Percentiles rank a stretch among this genome's conserved stretches.
Evolutionary conservation across 2,329 filamentous ascomycete species (phyloP).

Genomic region (Mycosphaerelloides madeirae): DNA sequence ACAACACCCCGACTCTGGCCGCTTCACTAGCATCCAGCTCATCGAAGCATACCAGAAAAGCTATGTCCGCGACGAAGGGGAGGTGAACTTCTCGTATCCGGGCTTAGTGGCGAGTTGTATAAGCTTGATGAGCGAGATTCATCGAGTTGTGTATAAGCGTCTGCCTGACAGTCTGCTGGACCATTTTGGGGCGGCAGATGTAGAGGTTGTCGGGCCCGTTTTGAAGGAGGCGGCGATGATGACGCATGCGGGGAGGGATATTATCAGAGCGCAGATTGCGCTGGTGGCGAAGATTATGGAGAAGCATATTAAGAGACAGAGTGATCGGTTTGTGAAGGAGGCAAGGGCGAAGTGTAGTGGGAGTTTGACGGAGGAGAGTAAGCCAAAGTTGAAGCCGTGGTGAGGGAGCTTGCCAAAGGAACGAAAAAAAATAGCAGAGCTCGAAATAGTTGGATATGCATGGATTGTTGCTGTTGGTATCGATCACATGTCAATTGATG

Average conservation of each 20-base stretch:
- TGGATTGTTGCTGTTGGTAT: too few species aligned
- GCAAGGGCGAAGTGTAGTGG: background rate
- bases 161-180: background rate
- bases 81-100: conserved; percentile 2
- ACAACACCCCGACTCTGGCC: background rate
- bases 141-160: background rate
- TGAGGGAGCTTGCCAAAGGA: too few species aligned
- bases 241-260: too few species aligned
- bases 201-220: background rate
- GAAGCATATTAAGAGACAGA: background rate
- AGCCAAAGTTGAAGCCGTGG: too few species aligned
- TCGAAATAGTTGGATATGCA: too few species aligned
- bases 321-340: background rate
- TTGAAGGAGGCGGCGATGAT: background rate
- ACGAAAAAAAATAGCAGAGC: too few species aligned
- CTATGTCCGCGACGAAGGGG: background rate
- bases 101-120: background rate
- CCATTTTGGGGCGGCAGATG: background rate
- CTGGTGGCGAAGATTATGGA: background rate
- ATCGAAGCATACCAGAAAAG: background rate
- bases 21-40: background rate
- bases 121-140: background rate
- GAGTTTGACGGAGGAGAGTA: too few species aligned
- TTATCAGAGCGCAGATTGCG: too few species aligned
- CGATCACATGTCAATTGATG: background rate